Conservation (phyloP, 116 monocot genomes). For the Papilionanthe hybrid region DNA sequence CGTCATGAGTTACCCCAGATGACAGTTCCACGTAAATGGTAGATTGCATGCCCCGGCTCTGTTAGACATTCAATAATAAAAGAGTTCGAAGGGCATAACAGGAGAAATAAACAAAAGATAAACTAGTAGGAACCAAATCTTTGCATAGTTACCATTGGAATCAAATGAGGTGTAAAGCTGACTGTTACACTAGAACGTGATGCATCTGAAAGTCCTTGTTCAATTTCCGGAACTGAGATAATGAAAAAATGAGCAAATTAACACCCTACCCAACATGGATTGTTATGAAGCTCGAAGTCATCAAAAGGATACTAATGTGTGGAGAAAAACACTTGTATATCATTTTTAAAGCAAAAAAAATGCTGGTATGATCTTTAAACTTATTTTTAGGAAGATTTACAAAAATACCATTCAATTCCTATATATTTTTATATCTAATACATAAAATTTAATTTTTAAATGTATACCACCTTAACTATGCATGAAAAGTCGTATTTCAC, state of each 20-base stretch:
- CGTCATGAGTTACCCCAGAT: conserved; percentile 63
- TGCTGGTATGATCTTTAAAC: too few species aligned
- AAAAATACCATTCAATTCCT: too few species aligned
- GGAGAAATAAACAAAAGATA: background rate
- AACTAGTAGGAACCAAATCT: background rate
- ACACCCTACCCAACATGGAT: background rate
- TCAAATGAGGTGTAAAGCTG: conserved; percentile 95
- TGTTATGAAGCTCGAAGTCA: too few species aligned
- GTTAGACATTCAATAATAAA: background rate
- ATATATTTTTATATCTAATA: too few species aligned
- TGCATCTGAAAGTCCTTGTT: conserved; percentile 89
- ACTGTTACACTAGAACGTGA: conserved; percentile 68
- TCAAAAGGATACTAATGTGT: too few species aligned
- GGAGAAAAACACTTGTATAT: too few species aligned
- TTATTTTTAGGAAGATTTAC: too few species aligned
- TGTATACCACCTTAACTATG: too few species aligned
- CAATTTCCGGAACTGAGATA: conserved; percentile 90
- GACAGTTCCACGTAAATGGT: conserved; percentile 85
- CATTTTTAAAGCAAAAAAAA: too few species aligned
- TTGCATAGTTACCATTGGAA: conserved; percentile 73
- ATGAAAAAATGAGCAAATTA: conserved; percentile 10
- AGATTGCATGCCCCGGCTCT: conserved; percentile 99
- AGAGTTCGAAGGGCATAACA: background rate
- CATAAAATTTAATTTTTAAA: too few species aligned
- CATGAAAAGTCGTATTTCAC: too few species aligned